Conservation (phyloP, 2,329 filamentous ascomycete genomes). For the Talaromyces funiculosus region DNA sequence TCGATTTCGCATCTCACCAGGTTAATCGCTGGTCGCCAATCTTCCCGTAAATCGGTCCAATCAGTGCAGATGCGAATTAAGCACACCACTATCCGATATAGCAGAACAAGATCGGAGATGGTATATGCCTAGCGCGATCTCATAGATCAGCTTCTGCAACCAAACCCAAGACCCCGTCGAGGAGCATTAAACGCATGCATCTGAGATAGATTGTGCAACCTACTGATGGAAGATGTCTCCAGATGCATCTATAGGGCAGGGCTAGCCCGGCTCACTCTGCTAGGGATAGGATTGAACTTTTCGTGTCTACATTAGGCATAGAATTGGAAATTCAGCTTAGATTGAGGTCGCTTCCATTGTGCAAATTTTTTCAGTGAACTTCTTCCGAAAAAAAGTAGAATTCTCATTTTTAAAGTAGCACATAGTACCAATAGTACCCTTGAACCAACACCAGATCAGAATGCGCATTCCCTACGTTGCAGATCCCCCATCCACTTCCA, state of each 20-base stretch:
- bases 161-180: not conserved
- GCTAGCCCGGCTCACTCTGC: not conserved
- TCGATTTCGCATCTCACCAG: not conserved
- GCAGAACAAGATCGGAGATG: not conserved
- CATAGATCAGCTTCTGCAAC: too few species aligned
- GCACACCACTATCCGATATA: not conserved
- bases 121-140: not conserved
- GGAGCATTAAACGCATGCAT: not conserved
- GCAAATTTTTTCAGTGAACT: not conserved
- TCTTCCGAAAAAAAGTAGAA: not conserved
- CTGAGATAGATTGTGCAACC: not conserved
- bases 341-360: not conserved
- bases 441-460: not conserved
- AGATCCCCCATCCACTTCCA: conserved; percentile 17
- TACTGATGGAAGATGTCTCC: not conserved
- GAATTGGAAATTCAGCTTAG: not conserved
- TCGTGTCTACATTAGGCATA: not conserved
- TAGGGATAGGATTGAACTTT: not conserved
- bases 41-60: not conserved
- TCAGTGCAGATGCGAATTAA: not conserved
- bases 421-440: not conserved
- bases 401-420: not conserved
- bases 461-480: conserved; percentile 36
- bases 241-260: not conserved
- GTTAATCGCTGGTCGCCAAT: not conserved